Evolutionary conservation across 352 stramenopile species (phyloP).

Genomic region (Peronospora belbahrii): DNA sequence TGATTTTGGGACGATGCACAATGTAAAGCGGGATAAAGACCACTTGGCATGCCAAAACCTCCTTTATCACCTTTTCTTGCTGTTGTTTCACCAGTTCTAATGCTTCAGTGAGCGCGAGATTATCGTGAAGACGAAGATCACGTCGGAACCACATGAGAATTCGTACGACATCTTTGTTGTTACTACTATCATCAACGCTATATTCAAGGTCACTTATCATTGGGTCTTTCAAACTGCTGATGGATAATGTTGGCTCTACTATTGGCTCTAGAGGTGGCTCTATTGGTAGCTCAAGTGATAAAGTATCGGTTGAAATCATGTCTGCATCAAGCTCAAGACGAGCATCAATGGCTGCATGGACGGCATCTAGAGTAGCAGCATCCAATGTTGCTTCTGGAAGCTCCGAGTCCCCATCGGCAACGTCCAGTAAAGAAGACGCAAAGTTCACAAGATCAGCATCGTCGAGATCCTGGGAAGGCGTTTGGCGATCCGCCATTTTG

Average conservation of each 20-base stretch:
- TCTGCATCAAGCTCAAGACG: constrained; percentile 5
- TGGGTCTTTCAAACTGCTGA: not conserved
- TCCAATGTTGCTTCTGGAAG: constrained; percentile 23
- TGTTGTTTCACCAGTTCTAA: constrained; percentile 27
- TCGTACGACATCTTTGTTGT: constrained; percentile 16
- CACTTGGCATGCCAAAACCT: constrained; percentile 8
- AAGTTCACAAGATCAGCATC: constrained; percentile 39
- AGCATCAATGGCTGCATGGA: constrained; percentile 28
- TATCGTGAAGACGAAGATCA: constrained; percentile 93
- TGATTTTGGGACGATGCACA: constrained; percentile 79
- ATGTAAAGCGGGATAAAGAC: constrained; percentile 84
- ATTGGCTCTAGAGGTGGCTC: too few relatives aligned
- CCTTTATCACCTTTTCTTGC: not conserved
- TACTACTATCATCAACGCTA: too few relatives aligned
- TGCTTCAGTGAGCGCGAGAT: constrained; percentile 86
- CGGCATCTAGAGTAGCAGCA: constrained; percentile 31
- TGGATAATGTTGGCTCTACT: too few relatives aligned
- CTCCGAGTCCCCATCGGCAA: constrained; percentile 22
- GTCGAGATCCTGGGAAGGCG: constrained; percentile 3
- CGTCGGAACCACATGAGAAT: constrained; percentile 91
- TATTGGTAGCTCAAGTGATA: not conserved
- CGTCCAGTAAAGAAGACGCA: constrained; percentile 31
- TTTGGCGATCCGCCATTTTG: constrained; percentile 11
- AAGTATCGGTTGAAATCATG: not conserved
- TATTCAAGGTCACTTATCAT: not conserved